Base-by-base conservation (phyloP, 345 rosid species). In the Sonneratia alba region DNA sequence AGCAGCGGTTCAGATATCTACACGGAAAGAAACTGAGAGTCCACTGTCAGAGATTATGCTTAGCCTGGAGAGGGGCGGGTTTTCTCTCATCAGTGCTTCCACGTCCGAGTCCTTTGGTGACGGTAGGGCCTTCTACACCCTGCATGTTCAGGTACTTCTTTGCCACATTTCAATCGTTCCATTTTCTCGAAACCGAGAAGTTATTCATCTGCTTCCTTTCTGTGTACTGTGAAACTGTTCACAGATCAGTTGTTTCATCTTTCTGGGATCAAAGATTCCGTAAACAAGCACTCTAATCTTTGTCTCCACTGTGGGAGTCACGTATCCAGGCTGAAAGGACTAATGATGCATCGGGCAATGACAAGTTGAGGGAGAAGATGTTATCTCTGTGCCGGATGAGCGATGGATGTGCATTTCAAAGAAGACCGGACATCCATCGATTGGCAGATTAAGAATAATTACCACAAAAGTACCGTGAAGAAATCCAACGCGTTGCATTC, bases 61-160 rank as follows among this genome's bases (percentile, higher is more conserved):
- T 59, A 71, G 61, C 45, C 70, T 91, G 59, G 85, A 87, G 72
- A 79, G 79, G 56, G 79, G 80, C n/a, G 92, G 88, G 0, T 71
- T 85, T 65, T 36, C 59, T 62, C 78, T 84, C 7, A 36, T 84
- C 10, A 87, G 81, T 45, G 77, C 86, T 69, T 89, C 91, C 70
- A 87, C 88, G 40, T 87, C 87, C 11, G 79, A 85, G 67, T 85
- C 88, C 64, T 83, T 69, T 40, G 83, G 75, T 21, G 87, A 79
- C 70, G 55, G 34, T 16, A 82, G 76, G 70, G 73, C 81, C 67
- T 85, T 91, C 79, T 80, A 80, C 71, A 86, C 73, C 68, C 71
- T 89, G 14, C 91, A 84, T 68, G 71, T 91, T 65, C 80, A 87
- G 91, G 96, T 90, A 74, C 37, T 13, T 42, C 27, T 12, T 8